Conservation (phyloP, 306 rosid species). For the Dryas octopetala region DNA sequence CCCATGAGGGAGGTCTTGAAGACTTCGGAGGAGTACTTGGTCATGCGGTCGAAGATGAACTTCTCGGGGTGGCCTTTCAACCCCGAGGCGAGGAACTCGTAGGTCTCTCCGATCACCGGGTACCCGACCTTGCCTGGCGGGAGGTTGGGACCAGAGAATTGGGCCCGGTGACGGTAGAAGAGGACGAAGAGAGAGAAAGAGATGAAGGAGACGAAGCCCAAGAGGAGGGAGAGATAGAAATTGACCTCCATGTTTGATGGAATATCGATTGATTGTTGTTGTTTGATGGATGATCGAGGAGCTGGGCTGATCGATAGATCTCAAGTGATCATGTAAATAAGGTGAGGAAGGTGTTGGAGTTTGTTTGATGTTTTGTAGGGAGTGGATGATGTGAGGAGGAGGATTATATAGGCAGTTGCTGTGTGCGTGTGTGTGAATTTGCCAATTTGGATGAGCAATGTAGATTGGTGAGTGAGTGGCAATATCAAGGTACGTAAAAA, state of each 20-base stretch:
- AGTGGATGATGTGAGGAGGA: background rate
- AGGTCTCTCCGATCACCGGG: conserved; percentile 76
- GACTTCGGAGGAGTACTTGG: conserved; percentile 41
- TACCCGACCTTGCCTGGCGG: conserved; percentile 81
- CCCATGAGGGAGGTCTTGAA: conserved; percentile 74
- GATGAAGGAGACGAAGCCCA: conserved; percentile 49
- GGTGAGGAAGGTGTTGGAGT: background rate
- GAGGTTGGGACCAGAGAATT: conserved; percentile 33
- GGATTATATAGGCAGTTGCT: no score
- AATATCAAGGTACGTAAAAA: background rate
- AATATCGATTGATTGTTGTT: no score
- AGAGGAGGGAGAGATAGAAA: conserved; percentile 49
- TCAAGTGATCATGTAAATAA: no score
- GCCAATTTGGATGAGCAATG: no score
- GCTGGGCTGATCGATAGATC: no score
- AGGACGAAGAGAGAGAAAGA: conserved; percentile 44
- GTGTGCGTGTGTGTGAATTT: no score
- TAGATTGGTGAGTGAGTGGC: no score
- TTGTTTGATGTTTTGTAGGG: conserved; percentile 5
- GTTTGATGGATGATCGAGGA: no score
- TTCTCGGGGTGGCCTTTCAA: conserved; percentile 86
- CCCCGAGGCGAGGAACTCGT: conserved; percentile 63
- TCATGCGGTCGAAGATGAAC: conserved; percentile 84
- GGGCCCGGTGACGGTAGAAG: conserved; percentile 55
- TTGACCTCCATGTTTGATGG: conserved; percentile 65